Percentiles rank a stretch among this genome's conserved stretches.
These are phyloP conservation scores for Amauroascus niger DNA, from an alignment of 2,329 filamentous ascomycete genomes.

Conservation along the genomic window DNA sequence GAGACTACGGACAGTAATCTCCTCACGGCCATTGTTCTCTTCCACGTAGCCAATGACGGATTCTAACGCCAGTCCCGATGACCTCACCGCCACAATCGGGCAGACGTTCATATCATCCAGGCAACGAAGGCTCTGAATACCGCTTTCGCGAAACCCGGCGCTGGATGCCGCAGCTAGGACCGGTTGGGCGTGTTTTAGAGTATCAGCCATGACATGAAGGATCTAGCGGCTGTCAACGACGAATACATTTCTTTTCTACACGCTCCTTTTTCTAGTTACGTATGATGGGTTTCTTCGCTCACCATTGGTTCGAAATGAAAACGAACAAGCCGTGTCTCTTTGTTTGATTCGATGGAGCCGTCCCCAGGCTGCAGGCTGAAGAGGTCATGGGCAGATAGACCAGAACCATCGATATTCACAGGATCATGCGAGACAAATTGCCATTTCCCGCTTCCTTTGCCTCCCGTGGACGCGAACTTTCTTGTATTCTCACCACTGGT, in stretches of 20 bases:
- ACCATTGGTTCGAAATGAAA: conserved; percentile 97
- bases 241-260: background rate
- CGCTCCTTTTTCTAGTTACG: background rate
- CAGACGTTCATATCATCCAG: conserved; percentile 36
- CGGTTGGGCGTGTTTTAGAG: conserved; percentile 61
- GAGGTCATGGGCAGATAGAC: conserved; percentile 29
- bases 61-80: conserved; percentile 71
- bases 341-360: conserved; percentile 32
- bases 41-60: conserved; percentile 59
- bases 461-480: conserved; percentile 55
- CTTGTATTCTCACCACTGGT: conserved; percentile 11
- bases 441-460: conserved; percentile 80
- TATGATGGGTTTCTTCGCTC: conserved; percentile 28
- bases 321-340: conserved; percentile 50
- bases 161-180: conserved; percentile 66
- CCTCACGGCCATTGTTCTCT: conserved; percentile 19
- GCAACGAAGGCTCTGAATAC: conserved; percentile 56
- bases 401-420: conserved; percentile 31
- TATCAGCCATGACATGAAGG: conserved; percentile 74
- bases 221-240: conserved; percentile 48
- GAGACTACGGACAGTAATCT: conserved; percentile 41
- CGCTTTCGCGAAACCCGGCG: conserved; percentile 83
- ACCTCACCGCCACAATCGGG: conserved; percentile 77
- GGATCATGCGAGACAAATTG: conserved; percentile 80
- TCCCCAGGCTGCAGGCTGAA: conserved; percentile 37